A percentile compares a stretch with the other conserved stretches of the same genome.
phyloP scores from a whole-genome alignment of 2,329 filamentous ascomycete genomes.

The Ophiostoma ulmi region DNA sequence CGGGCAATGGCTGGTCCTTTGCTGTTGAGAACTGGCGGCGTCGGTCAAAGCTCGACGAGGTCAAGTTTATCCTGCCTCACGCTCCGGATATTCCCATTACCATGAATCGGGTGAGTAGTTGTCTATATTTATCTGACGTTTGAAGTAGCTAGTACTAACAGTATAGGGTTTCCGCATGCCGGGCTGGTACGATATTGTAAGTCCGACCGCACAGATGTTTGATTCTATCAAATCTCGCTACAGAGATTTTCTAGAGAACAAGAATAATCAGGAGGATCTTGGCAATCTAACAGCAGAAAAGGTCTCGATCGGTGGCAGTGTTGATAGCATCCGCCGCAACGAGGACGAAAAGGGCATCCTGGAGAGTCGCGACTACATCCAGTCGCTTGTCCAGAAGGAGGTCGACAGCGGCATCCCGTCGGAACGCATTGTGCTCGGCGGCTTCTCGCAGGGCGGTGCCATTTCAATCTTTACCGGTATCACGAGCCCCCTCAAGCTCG shows the following conservation, averaged over 20 bases:
- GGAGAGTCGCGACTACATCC: conserved; percentile 68
- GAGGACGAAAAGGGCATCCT: conserved; percentile 67
- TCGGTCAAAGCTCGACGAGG: conserved; percentile 74
- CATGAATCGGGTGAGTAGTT: conserved; percentile 47
- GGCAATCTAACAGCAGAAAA: conserved; percentile 1
- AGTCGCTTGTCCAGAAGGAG: conserved; percentile 72
- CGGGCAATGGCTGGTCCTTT: conserved; percentile 69
- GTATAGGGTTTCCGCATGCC: conserved; percentile 67
- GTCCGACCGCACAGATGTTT: conserved; percentile 23
- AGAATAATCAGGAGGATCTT: neutral
- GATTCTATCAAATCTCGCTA: neutral
- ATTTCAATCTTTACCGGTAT: conserved; percentile 78
- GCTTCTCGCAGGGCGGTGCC: conserved; percentile 82
- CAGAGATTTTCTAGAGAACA: neutral
- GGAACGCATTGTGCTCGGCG: conserved; percentile 77
- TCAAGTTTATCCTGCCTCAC: conserved; percentile 91
- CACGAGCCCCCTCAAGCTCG: conserved; percentile 67
- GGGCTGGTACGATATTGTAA: conserved; percentile 78
- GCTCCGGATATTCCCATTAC: conserved; percentile 83
- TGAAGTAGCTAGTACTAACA: neutral
- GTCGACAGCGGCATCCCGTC: conserved; percentile 74
- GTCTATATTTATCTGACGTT: neutral
- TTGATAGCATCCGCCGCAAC: conserved; percentile 31
- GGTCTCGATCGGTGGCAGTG: conserved; percentile 29
- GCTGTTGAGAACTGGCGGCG: conserved; percentile 84